Percentiles rank a stretch among this genome's conserved stretches.
phyloP scores from a whole-genome alignment of 192 early-diverging fungal species.

The Backusella psychrophila region DNA sequence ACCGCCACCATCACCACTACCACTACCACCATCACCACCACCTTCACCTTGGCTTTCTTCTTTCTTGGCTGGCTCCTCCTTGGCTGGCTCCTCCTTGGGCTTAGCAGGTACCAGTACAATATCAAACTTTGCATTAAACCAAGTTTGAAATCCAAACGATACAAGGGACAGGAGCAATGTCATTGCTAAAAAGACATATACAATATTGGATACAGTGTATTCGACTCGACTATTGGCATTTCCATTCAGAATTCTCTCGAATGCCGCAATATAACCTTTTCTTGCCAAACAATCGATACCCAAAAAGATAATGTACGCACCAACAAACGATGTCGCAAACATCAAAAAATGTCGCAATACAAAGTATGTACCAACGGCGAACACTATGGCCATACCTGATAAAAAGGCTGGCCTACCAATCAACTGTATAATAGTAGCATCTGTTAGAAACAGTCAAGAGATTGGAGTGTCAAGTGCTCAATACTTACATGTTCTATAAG shows the following conservation, averaged over 20 bases:
- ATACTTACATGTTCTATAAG: constrained; percentile 16
- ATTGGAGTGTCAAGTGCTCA: background rate
- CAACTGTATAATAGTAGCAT: background rate
- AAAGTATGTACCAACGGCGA: background rate
- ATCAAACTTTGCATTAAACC: constrained; percentile 7
- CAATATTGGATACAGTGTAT: background rate
- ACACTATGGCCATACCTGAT: background rate
- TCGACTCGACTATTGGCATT: background rate
- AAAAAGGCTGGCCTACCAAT: background rate
- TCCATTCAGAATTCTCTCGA: background rate
- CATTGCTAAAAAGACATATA: background rate
- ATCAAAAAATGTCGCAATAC: background rate
- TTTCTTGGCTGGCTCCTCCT: background rate
- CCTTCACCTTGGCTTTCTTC: background rate
- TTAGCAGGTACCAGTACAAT: background rate
- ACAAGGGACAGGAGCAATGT: constrained; percentile 11
- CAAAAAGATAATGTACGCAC: background rate
- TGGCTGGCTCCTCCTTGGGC: background rate
- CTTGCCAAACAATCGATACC: background rate
- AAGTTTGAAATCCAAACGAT: constrained; percentile 1
- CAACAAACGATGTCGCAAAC: background rate
- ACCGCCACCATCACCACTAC: background rate
- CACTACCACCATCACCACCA: background rate
- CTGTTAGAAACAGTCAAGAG: background rate
- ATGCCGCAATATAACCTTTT: background rate